A percentile compares a stretch with the other conserved stretches of the same genome.
phyloP scores from a whole-genome alignment of 2,329 filamentous ascomycete species.

The Lasiodiplodia theobromae region DNA sequence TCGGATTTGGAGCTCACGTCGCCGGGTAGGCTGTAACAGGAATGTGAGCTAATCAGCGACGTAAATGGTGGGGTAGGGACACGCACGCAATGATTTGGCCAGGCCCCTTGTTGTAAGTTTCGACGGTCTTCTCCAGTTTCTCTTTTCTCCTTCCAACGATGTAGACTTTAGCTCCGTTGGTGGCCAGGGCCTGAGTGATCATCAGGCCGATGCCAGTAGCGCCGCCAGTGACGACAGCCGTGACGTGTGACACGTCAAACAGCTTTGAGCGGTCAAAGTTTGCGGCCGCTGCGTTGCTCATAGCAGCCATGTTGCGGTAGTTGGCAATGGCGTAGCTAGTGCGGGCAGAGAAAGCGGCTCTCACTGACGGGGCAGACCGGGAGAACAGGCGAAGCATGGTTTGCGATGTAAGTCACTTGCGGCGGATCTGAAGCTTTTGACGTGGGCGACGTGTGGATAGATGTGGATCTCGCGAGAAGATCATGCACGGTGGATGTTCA shows the following conservation, averaged over 20 bases:
- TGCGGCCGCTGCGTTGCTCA: conserved; percentile 47
- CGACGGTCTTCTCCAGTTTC: conserved; percentile 50
- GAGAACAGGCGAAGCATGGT: conserved; percentile 44
- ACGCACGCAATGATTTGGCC: conserved; percentile 56
- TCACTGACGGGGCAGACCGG: conserved; percentile 30
- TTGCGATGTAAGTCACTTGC: background rate
- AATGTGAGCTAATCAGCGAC: background rate
- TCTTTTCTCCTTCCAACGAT: conserved; percentile 45
- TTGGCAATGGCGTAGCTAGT: conserved; percentile 22
- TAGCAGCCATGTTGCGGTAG: conserved; percentile 40
- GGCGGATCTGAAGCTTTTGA: background rate
- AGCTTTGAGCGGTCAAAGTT: conserved; percentile 51
- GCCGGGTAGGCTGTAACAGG: conserved; percentile 44
- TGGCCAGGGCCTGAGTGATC: conserved; percentile 46
- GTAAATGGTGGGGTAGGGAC: background rate
- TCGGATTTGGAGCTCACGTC: conserved; percentile 62
- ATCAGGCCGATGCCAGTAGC: conserved; percentile 53
- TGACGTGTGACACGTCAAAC: conserved; percentile 56
- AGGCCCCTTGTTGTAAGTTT: conserved; percentile 55
- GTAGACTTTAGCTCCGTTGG: conserved; percentile 47
- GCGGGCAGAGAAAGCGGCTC: conserved; percentile 30
- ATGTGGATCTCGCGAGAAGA: background rate
- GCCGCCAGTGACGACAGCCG: conserved; percentile 55
- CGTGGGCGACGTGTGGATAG: background rate
- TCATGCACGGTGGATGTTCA: background rate